Base-by-base conservation (phyloP, 306 rosid genomes). In the Datisca glomerata region DNA sequence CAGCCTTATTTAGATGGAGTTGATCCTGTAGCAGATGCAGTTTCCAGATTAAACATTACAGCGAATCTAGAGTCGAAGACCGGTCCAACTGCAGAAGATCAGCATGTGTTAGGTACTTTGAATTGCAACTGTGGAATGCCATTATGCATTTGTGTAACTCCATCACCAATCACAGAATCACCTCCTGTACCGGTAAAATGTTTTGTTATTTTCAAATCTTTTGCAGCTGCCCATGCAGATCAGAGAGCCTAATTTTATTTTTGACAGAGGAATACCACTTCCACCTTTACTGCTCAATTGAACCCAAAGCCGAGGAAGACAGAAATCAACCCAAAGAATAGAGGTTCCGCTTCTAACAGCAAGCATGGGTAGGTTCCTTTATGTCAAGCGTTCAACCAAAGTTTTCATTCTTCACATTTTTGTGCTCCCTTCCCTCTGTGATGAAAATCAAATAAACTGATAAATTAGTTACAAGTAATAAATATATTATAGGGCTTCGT, bases 101-200 rank as follows among this genome's bases (percentile, higher is more conserved):
- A 33, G 18, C 61, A 56, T 54, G 63, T 45, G 22, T 28, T 51
- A 24, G 60, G 63, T 24, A 43, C 64, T 59, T 45, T 60, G 51
- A 91, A 75, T 44, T 91, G 99, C 19, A 85, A 78, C 62, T 91
- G 99, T 69, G 87, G 99, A 69, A 91, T 91, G 96, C 99, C 99
- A 58, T 80, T 91, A 56, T 91, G 99, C 64, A 91, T 91, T 41
- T 91, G 99, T 60, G 93, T 68, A 73, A 74, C 93, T 52, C 68
- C 93, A 46, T 56, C 65, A 22, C 76, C 92, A 51, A 62, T 83
- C 16, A 24, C 66, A 19, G 69, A 54, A 55, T 57, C 56, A 45
- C 42, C 47, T 45, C 78, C 75, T 29, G 19, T 43, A 23, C 74
- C 60, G 83, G 94, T 91, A 53, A 38, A 51, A n/a, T 64, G 56